Base-by-base conservation (phyloP, 441 rosid species). In the Manihot esculenta region DNA sequence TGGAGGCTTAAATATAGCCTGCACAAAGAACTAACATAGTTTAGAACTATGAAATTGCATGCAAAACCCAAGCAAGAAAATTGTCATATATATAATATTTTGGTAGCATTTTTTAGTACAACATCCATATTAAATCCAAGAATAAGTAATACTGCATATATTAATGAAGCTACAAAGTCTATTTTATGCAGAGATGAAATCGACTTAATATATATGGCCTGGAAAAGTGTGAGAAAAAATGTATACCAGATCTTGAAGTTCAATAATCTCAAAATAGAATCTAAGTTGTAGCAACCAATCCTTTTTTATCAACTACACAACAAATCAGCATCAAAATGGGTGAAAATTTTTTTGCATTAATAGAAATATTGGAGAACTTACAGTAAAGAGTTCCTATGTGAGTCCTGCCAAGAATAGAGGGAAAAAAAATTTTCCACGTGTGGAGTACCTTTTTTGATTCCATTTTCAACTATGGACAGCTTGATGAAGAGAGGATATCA, bases 1-100 rank as follows among this genome's bases (percentile, higher is more conserved):
- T 14, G 97, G 94, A 75, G 97, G 99, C 69, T 74, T 89, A 49
- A 79, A 88, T 68, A 80, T 76, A 44, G 97, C 95, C 99, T 94
- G 71, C 50, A 72, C 23, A 62, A 54, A 20, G 23, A 47, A 67
- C 21, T 23, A 24, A 1, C 13, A 50, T 35, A 20, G 62, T 20
- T 54, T 24, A 26, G 33, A 70, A 44, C 41, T 51, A 38, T 11
- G 12, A 8, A 63, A 44, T 14, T 38, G 24, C 58, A 54, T n/a
- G 35, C 41, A 1, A 26, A 56, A 21, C 41, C 23, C 23, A 18
- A 15, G 5, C 7, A 56, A 44, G 33, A 23, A 35, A 55, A 53
- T 14, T 23, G 23, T 14, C 35, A 55, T 15, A 14, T 54, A 21
- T 20, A 8, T 12, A 17, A 20, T 27, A 14, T 27, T 42, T 41